These are phyloP conservation scores for Claviceps digitariae DNA, from an alignment of 2,329 filamentous ascomycete species.

Conservation along the genomic window DNA sequence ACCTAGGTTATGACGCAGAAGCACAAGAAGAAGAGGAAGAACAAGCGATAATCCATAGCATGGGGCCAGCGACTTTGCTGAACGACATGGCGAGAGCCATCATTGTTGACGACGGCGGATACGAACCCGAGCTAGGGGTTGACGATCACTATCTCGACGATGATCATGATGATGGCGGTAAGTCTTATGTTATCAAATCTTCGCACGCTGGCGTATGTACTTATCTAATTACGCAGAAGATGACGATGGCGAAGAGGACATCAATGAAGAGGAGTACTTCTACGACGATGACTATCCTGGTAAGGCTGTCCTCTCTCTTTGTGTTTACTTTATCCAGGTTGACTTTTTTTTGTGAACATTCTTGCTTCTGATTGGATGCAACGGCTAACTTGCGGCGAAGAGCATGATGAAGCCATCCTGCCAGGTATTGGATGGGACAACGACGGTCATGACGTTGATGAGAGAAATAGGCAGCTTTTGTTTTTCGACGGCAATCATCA, in stretches of 20 bases:
- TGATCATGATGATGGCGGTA: slow-evolving; percentile 46
- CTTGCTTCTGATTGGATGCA: background rate
- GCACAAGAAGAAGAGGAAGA: slow-evolving; percentile 43
- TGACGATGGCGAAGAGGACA: slow-evolving; percentile 55
- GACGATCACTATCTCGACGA: slow-evolving; percentile 42
- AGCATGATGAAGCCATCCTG: slow-evolving; percentile 22
- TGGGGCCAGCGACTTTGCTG: slow-evolving; percentile 32
- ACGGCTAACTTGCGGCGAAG: background rate
- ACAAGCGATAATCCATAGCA: slow-evolving; percentile 31
- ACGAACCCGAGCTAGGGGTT: slow-evolving; percentile 38
- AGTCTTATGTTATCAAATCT: slow-evolving; percentile 4
- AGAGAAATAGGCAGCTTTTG: slow-evolving; percentile 31
- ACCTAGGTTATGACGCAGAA: slow-evolving; percentile 41
- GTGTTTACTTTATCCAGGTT: background rate
- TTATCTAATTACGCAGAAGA: slow-evolving; percentile 19
- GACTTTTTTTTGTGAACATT: background rate
- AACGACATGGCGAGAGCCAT: slow-evolving; percentile 43
- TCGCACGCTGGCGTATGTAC: background rate
- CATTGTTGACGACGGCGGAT: slow-evolving; percentile 35
- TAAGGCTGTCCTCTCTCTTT: slow-evolving; percentile 22
- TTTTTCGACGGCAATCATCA: slow-evolving; percentile 37
- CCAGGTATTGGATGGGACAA: slow-evolving; percentile 45
- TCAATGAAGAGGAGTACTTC: slow-evolving; percentile 53
- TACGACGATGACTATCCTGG: slow-evolving; percentile 46
- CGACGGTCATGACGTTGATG: slow-evolving; percentile 36